A percentile compares a stretch with the other conserved stretches of the same genome.
Conservation (phyloP, 352 stramenopile species). For the Achlya hypogyna region DNA sequence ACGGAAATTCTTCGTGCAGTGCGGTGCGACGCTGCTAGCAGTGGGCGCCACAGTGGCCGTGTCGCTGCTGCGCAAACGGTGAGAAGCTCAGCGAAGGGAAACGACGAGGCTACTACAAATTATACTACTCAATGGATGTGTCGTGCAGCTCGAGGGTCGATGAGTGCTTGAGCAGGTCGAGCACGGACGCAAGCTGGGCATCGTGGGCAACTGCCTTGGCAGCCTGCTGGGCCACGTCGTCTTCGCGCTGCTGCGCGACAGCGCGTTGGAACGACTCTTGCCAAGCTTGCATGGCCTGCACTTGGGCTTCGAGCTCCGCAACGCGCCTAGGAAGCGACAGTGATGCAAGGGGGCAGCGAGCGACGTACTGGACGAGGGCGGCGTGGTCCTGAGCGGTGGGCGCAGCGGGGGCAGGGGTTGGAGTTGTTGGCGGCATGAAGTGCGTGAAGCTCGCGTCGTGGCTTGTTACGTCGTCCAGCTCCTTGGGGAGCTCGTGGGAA, state of each 20-base stretch:
- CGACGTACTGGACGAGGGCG: not conserved
- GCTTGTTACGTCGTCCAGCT: not conserved
- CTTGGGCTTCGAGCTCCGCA: not conserved
- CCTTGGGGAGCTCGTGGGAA: not conserved
- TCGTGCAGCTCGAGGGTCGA: too few species aligned
- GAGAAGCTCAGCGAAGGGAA: not conserved
- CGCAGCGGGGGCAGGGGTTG: not conserved
- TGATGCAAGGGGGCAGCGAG: not conserved
- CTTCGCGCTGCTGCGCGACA: not conserved
- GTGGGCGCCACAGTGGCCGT: not conserved
- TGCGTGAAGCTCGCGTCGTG: not conserved
- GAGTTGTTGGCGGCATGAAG: not conserved
- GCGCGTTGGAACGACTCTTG: not conserved
- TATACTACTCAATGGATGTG: too few species aligned
- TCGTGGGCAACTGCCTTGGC: not conserved
- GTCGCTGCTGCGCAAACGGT: not conserved
- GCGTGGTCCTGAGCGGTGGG: too few species aligned
- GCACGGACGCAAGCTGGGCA: not conserved
- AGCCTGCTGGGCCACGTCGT: not conserved
- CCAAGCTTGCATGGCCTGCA: not conserved
- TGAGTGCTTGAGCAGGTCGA: not conserved
- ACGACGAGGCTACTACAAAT: not conserved
- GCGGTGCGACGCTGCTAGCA: not conserved
- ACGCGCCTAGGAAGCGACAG: not conserved
- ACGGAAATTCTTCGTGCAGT: not conserved